Evolutionary conservation across 192 early-diverging fungal species (phyloP), one percentile per base, ranked within the genome.

Genomic region (Backusella australiensis): DNA sequence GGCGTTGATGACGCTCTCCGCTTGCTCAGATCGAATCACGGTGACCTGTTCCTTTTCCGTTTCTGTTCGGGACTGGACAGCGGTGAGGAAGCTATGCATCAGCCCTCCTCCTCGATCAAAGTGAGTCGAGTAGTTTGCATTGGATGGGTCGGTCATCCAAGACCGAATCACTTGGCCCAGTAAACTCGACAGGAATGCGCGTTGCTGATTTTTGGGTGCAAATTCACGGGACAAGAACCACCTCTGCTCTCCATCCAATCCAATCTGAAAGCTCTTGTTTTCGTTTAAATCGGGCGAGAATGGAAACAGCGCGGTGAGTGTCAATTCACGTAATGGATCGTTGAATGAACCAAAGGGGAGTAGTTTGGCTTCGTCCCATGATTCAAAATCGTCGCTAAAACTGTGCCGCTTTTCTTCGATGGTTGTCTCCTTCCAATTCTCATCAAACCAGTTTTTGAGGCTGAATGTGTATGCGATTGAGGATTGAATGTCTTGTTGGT

Each of bases 271-370:
- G 26, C 9, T 8, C n/a, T 8, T 11, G 9, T 63, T 14, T 23
- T 63, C 56, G 12, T 63, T 63, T 9, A 63, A 21, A 34, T 77
- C 67, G 1, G 80, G 74, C 0, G 82, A 75, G 1, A 81, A 73
- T 1, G 85, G 86, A 74, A 89, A 89, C 2, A 84, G 71, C 21
- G 83, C 84, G 26, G 74, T 78, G 0, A 89, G 69, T 0, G 78
- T 77, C 32, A 89, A 19, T 7, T 85, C 84, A 32, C 79, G 76
- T 15, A 89, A 67, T 26, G 86, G 88, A 49, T 89, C 88, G 32
- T 89, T 87, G 7, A 70, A 77, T 17, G 88, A 81, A 8, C 88
- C 88, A 74, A 89, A 89, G 9, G 84, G 85, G 63, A 89, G 49
- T 12, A 49, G 56, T 3, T 83, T 79, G 23, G 32, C 2, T 19